Conservation (phyloP, 345 rosid genomes). For the Streptanthus diversifolius region DNA sequence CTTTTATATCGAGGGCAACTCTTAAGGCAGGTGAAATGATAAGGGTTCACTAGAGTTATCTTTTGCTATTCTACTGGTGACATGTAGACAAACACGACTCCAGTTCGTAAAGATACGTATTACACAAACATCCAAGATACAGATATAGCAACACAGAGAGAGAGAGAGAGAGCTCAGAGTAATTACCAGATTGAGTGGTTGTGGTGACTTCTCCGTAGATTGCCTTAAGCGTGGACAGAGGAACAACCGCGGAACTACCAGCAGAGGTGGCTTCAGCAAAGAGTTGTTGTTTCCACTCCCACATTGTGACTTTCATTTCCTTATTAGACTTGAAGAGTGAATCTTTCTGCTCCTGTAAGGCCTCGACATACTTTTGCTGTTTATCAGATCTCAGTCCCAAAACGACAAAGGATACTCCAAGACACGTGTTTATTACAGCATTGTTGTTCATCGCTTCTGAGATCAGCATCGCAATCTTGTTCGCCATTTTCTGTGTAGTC, state of each 20-base stretch:
- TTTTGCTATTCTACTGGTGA: not conserved
- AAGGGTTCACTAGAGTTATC: not conserved
- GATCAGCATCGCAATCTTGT: conserved; percentile 38
- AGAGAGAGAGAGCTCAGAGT: not conserved
- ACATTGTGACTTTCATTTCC: conserved; percentile 52
- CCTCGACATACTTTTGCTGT: conserved; percentile 60
- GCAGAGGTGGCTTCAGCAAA: conserved; percentile 60
- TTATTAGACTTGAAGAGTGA: conserved; percentile 56
- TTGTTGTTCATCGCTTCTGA: conserved; percentile 54
- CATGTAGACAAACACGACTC: not conserved
- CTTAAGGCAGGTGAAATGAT: not conserved
- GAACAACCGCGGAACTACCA: conserved; percentile 46
- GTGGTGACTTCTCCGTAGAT: conserved; percentile 68
- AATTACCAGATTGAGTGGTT: conserved; percentile 38
- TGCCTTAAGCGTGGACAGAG: conserved; percentile 61
- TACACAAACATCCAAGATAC: too few relatives aligned
- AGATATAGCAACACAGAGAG: not conserved
- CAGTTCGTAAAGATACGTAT: not conserved
- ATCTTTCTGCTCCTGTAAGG: conserved; percentile 53
- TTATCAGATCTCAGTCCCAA: conserved; percentile 54
- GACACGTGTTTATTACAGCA: conserved; percentile 51
- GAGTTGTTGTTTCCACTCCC: conserved; percentile 94
- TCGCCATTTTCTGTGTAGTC: conserved; percentile 28
- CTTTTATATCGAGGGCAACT: not conserved
- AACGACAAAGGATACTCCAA: conserved; percentile 49